phyloP scores from a whole-genome alignment of 768 basidiomycete species.

The Panaeolus papilionaceus region DNA sequence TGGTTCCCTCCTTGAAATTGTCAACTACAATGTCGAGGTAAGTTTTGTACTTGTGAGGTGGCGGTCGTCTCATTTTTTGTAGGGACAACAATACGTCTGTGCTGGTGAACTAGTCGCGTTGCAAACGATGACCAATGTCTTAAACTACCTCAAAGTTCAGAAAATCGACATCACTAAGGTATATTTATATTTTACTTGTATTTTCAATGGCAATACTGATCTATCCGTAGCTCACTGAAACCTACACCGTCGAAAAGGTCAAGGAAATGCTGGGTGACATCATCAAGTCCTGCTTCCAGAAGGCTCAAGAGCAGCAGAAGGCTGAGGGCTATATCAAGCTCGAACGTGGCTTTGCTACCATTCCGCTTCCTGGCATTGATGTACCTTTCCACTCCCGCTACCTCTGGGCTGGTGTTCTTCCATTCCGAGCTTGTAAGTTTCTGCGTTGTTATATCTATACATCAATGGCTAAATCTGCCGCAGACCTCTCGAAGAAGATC shows the following conservation, averaged over 20 bases:
- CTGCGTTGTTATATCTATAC: neutral
- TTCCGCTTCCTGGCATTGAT: slow-evolving; percentile 95
- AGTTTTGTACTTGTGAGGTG: slow-evolving; percentile 22
- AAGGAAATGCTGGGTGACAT: slow-evolving; percentile 96
- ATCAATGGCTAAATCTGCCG: slow-evolving; percentile 15
- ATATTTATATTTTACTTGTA: slow-evolving; percentile 15
- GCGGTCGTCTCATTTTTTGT: slow-evolving; percentile 22
- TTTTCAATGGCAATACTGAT: slow-evolving; percentile 3
- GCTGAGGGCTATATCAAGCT: slow-evolving; percentile 90
- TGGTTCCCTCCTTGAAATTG: slow-evolving; percentile 91
- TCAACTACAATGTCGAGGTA: slow-evolving; percentile 95
- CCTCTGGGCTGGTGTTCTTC: slow-evolving; percentile 97
- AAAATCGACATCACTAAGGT: slow-evolving; percentile 94
- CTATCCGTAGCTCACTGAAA: slow-evolving; percentile 77
- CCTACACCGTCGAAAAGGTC: slow-evolving; percentile 89
- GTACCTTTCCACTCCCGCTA: slow-evolving; percentile 99
- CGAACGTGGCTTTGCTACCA: slow-evolving; percentile 96
- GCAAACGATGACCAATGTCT: slow-evolving; percentile 93
- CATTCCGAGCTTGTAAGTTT: slow-evolving; percentile 91
- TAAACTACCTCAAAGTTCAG: slow-evolving; percentile 96
- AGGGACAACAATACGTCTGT: slow-evolving; percentile 99
- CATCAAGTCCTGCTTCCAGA: slow-evolving; percentile 79
- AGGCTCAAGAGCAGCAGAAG: slow-evolving; percentile 79
- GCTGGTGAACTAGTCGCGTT: slow-evolving; percentile 95
- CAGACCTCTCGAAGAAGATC: slow-evolving; percentile 98